phyloP scores from a whole-genome alignment of 2,329 filamentous ascomycete species.

The Fusarium palustre region DNA sequence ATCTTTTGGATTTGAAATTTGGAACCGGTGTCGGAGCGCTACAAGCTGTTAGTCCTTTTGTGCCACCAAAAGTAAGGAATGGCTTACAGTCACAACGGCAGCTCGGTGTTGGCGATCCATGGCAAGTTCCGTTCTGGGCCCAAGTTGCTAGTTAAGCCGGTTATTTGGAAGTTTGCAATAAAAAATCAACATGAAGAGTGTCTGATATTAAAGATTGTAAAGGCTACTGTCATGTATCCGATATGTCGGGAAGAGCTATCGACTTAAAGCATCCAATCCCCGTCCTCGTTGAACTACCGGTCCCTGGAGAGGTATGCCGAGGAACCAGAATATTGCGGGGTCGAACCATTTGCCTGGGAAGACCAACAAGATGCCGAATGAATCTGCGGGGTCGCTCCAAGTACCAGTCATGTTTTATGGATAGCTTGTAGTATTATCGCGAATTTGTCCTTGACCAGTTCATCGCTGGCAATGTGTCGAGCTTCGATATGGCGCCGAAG shows the following conservation, averaged over 20 bases:
- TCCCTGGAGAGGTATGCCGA: not conserved
- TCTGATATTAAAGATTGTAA: rapidly evolving
- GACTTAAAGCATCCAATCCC: not conserved
- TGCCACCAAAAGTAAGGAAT: no score
- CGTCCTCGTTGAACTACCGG: not conserved
- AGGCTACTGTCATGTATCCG: not conserved
- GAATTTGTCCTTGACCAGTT: not conserved
- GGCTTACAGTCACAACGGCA: not conserved
- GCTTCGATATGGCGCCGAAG: not conserved
- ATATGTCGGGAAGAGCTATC: not conserved
- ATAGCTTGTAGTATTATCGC: not conserved
- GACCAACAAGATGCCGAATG: not conserved
- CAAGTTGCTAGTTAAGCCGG: not conserved
- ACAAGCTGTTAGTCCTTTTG: not conserved
- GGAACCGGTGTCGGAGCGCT: conserved; percentile 10
- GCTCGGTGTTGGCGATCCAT: not conserved
- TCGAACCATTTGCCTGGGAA: not conserved
- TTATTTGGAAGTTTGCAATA: not conserved
- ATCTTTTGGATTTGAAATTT: conserved; percentile 12
- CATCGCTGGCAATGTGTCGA: not conserved
- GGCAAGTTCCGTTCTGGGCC: not conserved
- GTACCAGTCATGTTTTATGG: not conserved
- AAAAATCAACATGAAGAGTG: not conserved
- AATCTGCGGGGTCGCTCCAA: not conserved
- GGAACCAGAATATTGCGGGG: not conserved